Evolutionary conservation across 192 early-diverging fungal species (phyloP).

Genomic region (Diversispora eburnea): DNA sequence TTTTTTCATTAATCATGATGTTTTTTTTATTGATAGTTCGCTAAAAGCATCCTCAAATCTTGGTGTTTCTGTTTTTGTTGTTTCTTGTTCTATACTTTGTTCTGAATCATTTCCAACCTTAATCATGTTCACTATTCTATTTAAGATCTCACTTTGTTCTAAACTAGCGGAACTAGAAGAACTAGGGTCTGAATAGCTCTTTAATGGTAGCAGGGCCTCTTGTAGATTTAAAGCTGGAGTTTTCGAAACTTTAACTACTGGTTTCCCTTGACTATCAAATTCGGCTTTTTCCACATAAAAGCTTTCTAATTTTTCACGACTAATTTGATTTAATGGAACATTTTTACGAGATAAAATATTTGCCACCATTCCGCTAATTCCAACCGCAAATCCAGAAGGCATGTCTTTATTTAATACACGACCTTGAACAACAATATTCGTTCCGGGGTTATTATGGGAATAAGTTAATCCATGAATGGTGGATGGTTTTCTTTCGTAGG

Average conservation of each 20-base stretch:
- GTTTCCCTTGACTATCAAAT: conserved; percentile 46
- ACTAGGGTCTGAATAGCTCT: too few relatives aligned
- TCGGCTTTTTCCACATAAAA: conserved; percentile 65
- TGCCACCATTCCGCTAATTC: conserved; percentile 63
- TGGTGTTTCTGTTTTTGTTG: too few relatives aligned
- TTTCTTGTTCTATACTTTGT: too few relatives aligned
- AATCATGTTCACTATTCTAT: too few relatives aligned
- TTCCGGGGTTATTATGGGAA: conserved; percentile 36
- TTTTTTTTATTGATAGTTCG: too few relatives aligned
- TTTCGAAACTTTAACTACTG: conserved; percentile 37
- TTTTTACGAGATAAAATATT: conserved; percentile 38
- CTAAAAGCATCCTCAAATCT: too few relatives aligned
- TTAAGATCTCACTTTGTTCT: too few relatives aligned
- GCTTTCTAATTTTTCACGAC: conserved; percentile 40
- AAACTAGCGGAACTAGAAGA: too few relatives aligned
- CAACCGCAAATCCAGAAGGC: conserved; percentile 46
- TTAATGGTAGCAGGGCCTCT: neutral
- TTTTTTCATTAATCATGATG: too few relatives aligned
- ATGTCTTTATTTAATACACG: conserved; percentile 53
- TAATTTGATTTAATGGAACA: conserved; percentile 7
- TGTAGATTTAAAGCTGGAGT: conserved; percentile 4
- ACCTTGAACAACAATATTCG: conserved; percentile 54
- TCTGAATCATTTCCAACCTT: too few relatives aligned
- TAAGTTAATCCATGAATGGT: conserved; percentile 29
- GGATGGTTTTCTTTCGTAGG: conserved; percentile 16